Evolutionary conservation across 768 basidiomycete genomes (phyloP), one percentile per base, ranked within the genome.

Genomic region (Amylocystis lapponica): DNA sequence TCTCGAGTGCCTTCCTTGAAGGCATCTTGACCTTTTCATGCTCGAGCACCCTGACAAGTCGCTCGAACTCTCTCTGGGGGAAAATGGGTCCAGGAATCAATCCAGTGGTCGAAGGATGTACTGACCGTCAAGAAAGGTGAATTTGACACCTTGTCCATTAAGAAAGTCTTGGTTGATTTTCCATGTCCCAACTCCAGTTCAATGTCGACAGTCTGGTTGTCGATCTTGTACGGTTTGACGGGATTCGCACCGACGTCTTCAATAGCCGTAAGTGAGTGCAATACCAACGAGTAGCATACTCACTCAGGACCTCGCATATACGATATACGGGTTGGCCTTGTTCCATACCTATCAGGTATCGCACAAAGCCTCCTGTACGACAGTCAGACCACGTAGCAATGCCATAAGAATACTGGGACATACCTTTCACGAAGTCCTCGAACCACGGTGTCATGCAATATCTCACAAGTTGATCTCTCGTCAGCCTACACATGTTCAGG

Each of bases 111-210:
- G 26, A 49, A 21, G 27, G 16, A 21, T 6, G 27, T 5, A 71
- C 80, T 39, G 36, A 93, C 94, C 48, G 69, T 62, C 10, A 65
- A 67, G 45, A 91, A 83, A 3, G 65, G 44, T 1, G 75, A 65
- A 57, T 97, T 95, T 6, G 91, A 95, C 7, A 95, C 79, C 52
- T 83, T 85, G 58, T 92, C 89, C 83, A 99, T 92, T 3, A 63
- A 60, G 54, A 85, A 92, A 1, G 63, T 47, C 45, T 70, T 73
- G 7, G 72, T 57, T 0, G 80, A 76, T 43, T 76, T 78, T 8
- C 90, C 94, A 56, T 93, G 85, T 53, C 79, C 79, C 36, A 97
- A 76, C 47, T 85, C 74, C 12, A 97, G 69, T 1, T 68, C 66
- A 46, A 87, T 74, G 52, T 91, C 77, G 34, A 83, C 74, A 27